phyloP scores from a whole-genome alignment of 208 protist genomes.

The Porcisia hertigi region DNA sequence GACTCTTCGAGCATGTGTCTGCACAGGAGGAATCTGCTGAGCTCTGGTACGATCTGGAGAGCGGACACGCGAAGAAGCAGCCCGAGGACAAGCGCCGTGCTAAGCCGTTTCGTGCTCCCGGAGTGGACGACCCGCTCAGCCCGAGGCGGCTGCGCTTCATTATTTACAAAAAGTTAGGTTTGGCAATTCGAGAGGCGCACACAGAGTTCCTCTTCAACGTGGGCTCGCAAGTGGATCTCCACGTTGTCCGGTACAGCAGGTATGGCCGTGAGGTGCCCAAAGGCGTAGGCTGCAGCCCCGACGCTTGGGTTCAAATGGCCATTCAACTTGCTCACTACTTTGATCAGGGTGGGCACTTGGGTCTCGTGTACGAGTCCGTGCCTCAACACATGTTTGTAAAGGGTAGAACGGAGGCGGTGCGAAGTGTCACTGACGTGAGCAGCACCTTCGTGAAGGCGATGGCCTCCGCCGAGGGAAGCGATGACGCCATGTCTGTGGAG shows the following conservation, averaged over 20 bases:
- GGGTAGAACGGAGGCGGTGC: constrained; percentile 84
- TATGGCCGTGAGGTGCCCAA: constrained; percentile 57
- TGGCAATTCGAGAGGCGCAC: constrained; percentile 42
- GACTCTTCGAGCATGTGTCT: constrained; percentile 56
- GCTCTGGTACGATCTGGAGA: constrained; percentile 43
- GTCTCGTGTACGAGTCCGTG: constrained; percentile 76
- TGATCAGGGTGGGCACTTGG: constrained; percentile 51
- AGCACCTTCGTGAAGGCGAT: constrained; percentile 62
- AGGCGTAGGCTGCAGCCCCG: constrained; percentile 44
- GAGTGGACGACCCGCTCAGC: constrained; percentile 24
- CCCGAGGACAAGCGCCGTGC: constrained; percentile 32
- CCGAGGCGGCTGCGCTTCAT: constrained; percentile 69
- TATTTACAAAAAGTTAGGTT: constrained; percentile 55
- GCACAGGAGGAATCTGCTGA: constrained; percentile 53
- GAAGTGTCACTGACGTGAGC: constrained; percentile 53
- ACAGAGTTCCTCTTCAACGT: constrained; percentile 42
- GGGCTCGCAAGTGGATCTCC: constrained; percentile 57
- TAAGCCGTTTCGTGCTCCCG: constrained; percentile 17
- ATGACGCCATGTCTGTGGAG: constrained; percentile 12
- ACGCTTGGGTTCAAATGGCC: constrained; percentile 85
- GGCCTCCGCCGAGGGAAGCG: constrained; percentile 19
- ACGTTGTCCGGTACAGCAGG: constrained; percentile 46
- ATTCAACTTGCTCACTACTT: constrained; percentile 85
- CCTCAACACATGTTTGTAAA: constrained; percentile 60
- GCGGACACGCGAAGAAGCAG: constrained; percentile 47